Conservation (phyloP, 202 grass and related monocot genomes). For the Schoenoplectus triqueter region DNA sequence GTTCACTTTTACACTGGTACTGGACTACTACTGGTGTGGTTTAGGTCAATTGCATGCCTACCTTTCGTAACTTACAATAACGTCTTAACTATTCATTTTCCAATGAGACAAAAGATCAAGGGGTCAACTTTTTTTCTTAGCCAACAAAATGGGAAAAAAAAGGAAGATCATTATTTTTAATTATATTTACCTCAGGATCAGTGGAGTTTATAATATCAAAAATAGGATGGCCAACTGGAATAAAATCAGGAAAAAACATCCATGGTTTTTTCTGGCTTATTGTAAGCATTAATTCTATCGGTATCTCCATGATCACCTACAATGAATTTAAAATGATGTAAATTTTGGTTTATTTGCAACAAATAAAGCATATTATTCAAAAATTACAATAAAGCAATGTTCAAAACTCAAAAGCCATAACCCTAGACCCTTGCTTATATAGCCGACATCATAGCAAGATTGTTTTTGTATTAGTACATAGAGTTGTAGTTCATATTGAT, state of each 20-base stretch:
- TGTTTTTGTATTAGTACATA: no score
- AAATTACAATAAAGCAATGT: not conserved
- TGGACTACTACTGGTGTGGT: slow-evolving; percentile 30
- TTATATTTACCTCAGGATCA: slow-evolving; percentile 81
- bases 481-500: not conserved
- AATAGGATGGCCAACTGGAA: slow-evolving; percentile 89
- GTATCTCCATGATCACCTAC: slow-evolving; percentile 98
- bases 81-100: not conserved
- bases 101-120: not conserved
- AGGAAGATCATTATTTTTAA: slow-evolving; percentile 11
- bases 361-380: slow-evolving; percentile 7
- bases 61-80: not conserved
- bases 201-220: slow-evolving; percentile 94
- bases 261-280: slow-evolving; percentile 80
- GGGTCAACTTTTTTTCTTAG: not conserved
- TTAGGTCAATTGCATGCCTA: slow-evolving; percentile 25
- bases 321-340: slow-evolving; percentile 31
- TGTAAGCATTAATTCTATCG: slow-evolving; percentile 83
- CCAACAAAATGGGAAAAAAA: not conserved
- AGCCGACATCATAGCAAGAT: not conserved
- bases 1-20: not conserved
- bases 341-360: slow-evolving; percentile 5
- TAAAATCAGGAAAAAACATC: slow-evolving; percentile 97
- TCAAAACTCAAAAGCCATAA: not conserved
- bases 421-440: not conserved